Evolutionary conservation across 23 red algal genomes (phyloP).

Genomic region (Cyanidioschyzon merolae): DNA sequence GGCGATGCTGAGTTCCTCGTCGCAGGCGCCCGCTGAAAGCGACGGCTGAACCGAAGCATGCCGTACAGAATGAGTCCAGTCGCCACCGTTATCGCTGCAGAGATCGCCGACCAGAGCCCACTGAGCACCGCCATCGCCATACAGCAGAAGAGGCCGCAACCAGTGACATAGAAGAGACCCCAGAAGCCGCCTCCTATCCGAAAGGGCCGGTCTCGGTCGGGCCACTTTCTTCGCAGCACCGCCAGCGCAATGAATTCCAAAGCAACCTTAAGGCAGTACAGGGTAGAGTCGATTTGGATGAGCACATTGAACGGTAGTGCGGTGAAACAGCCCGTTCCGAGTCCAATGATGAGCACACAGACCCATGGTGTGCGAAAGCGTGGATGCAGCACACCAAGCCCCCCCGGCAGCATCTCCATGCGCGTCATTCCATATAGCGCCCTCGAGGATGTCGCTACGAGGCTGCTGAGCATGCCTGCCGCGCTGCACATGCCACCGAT

Average conservation of each 20-base stretch:
- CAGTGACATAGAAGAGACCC: conserved; percentile 1
- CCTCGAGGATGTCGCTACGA: conserved; percentile 26
- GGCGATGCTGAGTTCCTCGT: too few species aligned
- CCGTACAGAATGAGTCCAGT: background rate
- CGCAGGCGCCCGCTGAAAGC: too few species aligned
- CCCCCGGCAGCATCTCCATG: conserved; percentile 12
- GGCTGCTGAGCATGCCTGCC: conserved; percentile 24
- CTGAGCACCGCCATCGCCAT: conserved; percentile 21
- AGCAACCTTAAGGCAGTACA: conserved; percentile 28
- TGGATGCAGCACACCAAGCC: conserved; percentile 16
- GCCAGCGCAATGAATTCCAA: conserved; percentile 22
- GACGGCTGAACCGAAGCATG: too few species aligned
- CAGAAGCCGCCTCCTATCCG: conserved; percentile 19
- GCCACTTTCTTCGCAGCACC: conserved; percentile 5
- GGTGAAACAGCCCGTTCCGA: conserved; percentile 18
- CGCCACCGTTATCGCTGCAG: background rate
- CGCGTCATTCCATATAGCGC: conserved; percentile 26
- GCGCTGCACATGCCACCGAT: conserved; percentile 18
- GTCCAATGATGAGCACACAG: conserved; percentile 20
- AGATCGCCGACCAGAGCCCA: background rate
- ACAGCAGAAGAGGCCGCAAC: conserved; percentile 20
- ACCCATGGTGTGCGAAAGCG: conserved; percentile 15
- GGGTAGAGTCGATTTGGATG: conserved; percentile 19
- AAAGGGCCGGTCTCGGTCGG: conserved; percentile 15
- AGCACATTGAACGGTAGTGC: conserved; percentile 19